A percentile compares a stretch with the other conserved stretches of the same genome.
These are phyloP conservation scores for Dipteronia sinensis DNA, from an alignment of 345 rosid genomes.

Conservation along the genomic window DNA sequence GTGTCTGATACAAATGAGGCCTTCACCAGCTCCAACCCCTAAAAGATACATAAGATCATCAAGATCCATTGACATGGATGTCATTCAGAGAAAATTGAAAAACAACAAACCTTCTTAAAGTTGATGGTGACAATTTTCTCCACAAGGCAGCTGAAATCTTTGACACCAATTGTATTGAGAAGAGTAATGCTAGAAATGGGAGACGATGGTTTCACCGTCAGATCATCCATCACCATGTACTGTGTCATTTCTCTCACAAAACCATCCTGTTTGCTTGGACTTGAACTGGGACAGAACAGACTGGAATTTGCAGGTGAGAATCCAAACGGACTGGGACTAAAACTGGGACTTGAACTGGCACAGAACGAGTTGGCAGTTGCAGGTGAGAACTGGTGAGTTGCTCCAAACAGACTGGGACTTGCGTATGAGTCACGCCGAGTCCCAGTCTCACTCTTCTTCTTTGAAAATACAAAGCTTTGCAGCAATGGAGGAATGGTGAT, in stretches of 20 bases:
- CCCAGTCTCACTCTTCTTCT: neutral
- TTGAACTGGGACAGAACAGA: no score
- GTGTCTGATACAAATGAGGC: neutral
- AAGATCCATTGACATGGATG: neutral
- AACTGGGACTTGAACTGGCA: no score
- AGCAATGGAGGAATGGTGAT: conserved; percentile 2
- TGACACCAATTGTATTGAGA: neutral
- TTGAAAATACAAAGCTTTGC: neutral
- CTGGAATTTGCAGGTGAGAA: no score
- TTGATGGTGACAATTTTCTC: conserved; percentile 17
- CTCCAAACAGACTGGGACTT: no score
- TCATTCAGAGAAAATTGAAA: no score
- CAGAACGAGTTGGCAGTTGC: no score
- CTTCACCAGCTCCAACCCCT: conserved; percentile 8
- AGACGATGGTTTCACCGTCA: conserved; percentile 19
- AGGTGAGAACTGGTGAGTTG: no score
- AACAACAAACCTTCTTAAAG: no score
- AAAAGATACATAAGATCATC: neutral
- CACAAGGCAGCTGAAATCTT: conserved; percentile 12
- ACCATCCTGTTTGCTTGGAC: neutral
- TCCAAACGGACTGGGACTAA: no score
- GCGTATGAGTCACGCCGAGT: no score
- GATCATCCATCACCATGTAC: conserved; percentile 25
- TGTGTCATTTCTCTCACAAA: conserved; percentile 6
- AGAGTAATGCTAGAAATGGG: neutral